Evolutionary conservation across 495 filamentous ascomycete species (phyloP), one percentile per base, ranked within the genome.

Genomic region (Aeminium ludgeri): DNA sequence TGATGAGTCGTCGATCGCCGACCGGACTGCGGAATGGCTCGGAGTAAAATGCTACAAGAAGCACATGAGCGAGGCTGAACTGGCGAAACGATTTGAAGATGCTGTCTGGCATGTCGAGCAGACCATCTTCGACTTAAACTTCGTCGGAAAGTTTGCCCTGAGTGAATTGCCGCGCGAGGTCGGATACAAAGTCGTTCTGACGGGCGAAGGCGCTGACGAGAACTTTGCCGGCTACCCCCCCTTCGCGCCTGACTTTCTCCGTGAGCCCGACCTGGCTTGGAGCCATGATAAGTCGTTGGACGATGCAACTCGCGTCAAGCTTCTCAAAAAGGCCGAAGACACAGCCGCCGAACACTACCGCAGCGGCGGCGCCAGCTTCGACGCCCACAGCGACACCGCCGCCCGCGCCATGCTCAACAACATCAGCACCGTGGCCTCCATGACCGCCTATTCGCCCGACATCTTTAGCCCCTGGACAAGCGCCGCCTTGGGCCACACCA

Each of bases 201-300:
- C 61, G 16, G 67, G 68, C 18, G 65, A 73, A 53, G 69, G 69
- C 15, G 53, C 67, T 6, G 68, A 72, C 46, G 68, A 72, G 54
- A 56, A 65, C 48, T 71, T 74, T 40, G 61, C 54, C 12, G 68
- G 68, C 37, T 74, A 74, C 43, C 44, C 55, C 0, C 43, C 60
- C 20, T 65, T 63, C 46, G 37, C 58, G 1, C 44, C 49, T 18
- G 66, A 71, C 20, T 58, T 54, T 28, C 49, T 71, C 4, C 56
- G 55, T 6, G 68, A 70, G 45, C 48, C 57, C 1, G 70, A 74
- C 42, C 27, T 32, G 17, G 46, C 67, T 1, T 63, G 49, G 49
- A 53, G 61, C 11, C 2, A 19, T 48, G 27, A 70, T 19, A 45
- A 46, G 18, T 31, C 38, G 1, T 30, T 53, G 16, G 7, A 36